phyloP scores from a whole-genome alignment of 2,329 filamentous ascomycete species.

The Nothophoma quercina region DNA sequence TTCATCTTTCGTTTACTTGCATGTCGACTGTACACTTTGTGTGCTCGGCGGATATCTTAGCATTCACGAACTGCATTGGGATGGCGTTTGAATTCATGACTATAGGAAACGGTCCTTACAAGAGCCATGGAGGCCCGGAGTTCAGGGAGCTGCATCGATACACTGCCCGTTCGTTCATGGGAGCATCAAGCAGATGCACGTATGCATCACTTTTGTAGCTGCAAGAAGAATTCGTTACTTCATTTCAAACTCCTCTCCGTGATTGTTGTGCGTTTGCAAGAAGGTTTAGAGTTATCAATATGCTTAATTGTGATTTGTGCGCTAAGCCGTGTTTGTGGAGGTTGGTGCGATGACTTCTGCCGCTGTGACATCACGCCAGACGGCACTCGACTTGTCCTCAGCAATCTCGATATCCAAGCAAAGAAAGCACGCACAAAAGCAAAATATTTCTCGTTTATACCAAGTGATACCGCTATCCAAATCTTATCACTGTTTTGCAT shows the following conservation, averaged over 20 bases:
- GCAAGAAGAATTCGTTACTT: not conserved
- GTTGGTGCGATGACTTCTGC: not conserved
- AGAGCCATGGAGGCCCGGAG: constrained; percentile 13
- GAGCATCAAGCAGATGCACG: not conserved
- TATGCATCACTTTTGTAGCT: constrained; percentile 2
- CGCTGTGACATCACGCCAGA: constrained; percentile 17
- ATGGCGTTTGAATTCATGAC: constrained; percentile 32
- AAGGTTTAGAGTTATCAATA: constrained; percentile 26
- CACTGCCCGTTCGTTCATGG: not conserved
- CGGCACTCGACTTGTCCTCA: not conserved
- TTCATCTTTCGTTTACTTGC: constrained; percentile 4
- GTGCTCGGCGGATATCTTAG: constrained; percentile 17
- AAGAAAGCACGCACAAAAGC: not conserved
- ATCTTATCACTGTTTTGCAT: constrained; percentile 1
- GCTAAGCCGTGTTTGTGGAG: constrained; percentile 15
- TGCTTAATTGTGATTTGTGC: constrained; percentile 19
- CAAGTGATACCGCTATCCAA: not conserved
- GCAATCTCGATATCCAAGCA: not conserved
- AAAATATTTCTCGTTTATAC: not conserved
- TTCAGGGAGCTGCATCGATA: constrained; percentile 2
- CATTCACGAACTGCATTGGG: constrained; percentile 39
- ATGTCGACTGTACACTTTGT: constrained; percentile 5
- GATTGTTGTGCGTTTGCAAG: not conserved
- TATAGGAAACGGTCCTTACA: constrained; percentile 9
- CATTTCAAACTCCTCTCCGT: not conserved